phyloP scores from a whole-genome alignment of 2,329 filamentous ascomycete species.

The Blastomyces silverae region DNA sequence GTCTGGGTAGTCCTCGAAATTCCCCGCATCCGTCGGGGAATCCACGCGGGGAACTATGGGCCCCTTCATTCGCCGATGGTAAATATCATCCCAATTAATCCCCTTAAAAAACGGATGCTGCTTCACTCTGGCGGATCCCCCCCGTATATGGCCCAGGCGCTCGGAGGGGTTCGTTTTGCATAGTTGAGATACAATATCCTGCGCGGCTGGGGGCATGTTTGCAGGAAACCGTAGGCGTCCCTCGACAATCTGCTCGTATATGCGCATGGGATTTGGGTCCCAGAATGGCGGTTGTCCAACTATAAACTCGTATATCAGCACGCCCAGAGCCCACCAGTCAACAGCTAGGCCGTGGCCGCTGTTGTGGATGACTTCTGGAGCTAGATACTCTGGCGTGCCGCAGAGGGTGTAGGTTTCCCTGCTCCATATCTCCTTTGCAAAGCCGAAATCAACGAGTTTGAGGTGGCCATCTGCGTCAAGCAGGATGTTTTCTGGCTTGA shows the following conservation, averaged over 20 bases:
- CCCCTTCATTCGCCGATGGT: slow-evolving; percentile 53
- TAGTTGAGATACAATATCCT: slow-evolving; percentile 55
- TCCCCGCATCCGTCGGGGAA: slow-evolving; percentile 55
- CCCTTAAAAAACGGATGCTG: slow-evolving; percentile 56
- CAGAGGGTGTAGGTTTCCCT: slow-evolving; percentile 60
- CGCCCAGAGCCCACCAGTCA: slow-evolving; percentile 64
- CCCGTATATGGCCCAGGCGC: slow-evolving; percentile 56
- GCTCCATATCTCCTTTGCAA: slow-evolving; percentile 56
- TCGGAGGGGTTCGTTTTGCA: slow-evolving; percentile 59
- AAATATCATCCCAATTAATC: slow-evolving; percentile 58
- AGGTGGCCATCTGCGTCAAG: slow-evolving; percentile 59
- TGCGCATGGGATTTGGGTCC: slow-evolving; percentile 63
- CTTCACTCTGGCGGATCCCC: slow-evolving; percentile 54
- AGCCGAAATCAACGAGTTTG: slow-evolving; percentile 61
- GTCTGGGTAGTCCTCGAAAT: slow-evolving; percentile 60
- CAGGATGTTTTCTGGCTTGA: slow-evolving; percentile 62
- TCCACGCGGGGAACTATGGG: slow-evolving; percentile 57
- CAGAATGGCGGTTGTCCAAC: slow-evolving; percentile 63
- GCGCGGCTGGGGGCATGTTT: slow-evolving; percentile 53
- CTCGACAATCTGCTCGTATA: slow-evolving; percentile 62
- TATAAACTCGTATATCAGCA: slow-evolving; percentile 61
- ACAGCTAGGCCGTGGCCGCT: slow-evolving; percentile 59
- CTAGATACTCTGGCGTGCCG: slow-evolving; percentile 61
- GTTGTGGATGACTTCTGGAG: slow-evolving; percentile 61
- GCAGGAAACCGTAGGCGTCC: slow-evolving; percentile 56